phyloP scores from a whole-genome alignment of 768 basidiomycete species.

The Fomitopsis pulvina region DNA sequence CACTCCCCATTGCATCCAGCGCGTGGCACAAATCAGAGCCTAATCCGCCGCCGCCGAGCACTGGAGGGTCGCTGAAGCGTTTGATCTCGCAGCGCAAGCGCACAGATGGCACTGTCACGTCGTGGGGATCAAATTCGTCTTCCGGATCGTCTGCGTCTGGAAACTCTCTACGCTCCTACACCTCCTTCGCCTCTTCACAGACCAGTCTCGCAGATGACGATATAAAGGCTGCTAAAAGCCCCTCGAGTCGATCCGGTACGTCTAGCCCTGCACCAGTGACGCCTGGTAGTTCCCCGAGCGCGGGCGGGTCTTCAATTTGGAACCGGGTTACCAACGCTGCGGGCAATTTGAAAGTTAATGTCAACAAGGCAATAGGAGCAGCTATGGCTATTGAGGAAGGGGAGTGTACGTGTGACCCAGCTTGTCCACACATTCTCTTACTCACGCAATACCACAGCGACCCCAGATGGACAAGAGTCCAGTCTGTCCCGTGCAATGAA shows the following conservation, averaged over 20 bases:
- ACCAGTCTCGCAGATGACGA: conserved; percentile 12
- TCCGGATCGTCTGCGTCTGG: conserved; percentile 9
- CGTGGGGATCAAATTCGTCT: conserved; percentile 11
- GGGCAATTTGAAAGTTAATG: conserved; percentile 45
- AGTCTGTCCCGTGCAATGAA: conserved; percentile 61
- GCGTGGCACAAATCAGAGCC: background rate
- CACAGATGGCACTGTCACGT: conserved; percentile 4
- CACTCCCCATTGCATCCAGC: conserved; percentile 7
- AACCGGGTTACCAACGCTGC: conserved; percentile 48
- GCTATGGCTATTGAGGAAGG: conserved; percentile 35
- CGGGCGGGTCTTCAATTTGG: conserved; percentile 47
- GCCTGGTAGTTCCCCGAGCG: conserved; percentile 4
- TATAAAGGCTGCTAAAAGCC: conserved; percentile 6
- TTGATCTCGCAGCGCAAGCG: conserved; percentile 7
- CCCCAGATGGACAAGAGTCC: conserved; percentile 50
- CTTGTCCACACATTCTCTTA: background rate
- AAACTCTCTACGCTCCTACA: background rate
- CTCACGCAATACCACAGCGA: conserved; percentile 26
- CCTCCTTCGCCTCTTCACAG: conserved; percentile 11
- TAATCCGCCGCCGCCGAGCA: background rate
- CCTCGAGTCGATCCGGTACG: background rate
- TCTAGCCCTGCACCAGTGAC: background rate
- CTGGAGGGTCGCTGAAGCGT: conserved; percentile 6
- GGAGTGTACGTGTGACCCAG: conserved; percentile 32
- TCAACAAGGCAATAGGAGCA: conserved; percentile 49